Conservation (phyloP, 2,329 filamentous ascomycete species). For the Neopestalotiopsis sp. region DNA sequence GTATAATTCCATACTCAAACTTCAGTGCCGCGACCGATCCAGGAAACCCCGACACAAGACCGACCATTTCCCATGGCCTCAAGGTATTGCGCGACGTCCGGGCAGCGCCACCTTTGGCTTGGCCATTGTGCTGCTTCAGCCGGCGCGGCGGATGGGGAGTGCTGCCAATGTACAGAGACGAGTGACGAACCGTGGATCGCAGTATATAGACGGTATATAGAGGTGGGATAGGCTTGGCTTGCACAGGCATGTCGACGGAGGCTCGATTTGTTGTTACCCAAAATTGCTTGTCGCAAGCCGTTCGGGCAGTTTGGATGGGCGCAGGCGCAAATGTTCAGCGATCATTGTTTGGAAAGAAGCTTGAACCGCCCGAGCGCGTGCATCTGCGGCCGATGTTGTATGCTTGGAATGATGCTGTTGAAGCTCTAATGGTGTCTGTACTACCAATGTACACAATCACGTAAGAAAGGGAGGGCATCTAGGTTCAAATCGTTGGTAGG, state of each 20-base stretch:
- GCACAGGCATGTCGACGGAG: conserved; percentile 44
- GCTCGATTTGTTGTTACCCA: background rate
- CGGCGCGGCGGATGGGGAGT: conserved; percentile 88
- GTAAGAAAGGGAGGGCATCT: background rate
- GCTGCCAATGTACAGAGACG: conserved; percentile 85
- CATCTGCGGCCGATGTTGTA: background rate
- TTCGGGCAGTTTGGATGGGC: background rate
- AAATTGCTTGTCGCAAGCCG: background rate
- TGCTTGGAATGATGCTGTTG: background rate
- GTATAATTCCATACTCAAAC: conserved; percentile 71
- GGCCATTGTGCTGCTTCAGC: conserved; percentile 90
- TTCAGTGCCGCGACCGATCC: conserved; percentile 87
- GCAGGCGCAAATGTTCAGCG: background rate
- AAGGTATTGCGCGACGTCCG: conserved; percentile 72
- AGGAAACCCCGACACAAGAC: conserved; percentile 86
- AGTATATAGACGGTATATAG: conserved; percentile 95
- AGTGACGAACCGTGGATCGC: conserved; percentile 76
- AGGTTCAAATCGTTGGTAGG: background rate
- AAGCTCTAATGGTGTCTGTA: background rate
- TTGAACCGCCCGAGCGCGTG: background rate
- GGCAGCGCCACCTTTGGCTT: conserved; percentile 78
- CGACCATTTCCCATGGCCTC: conserved; percentile 91
- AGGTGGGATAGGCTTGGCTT: conserved; percentile 72
- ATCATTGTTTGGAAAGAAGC: background rate
- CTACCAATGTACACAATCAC: background rate